phyloP scores from a whole-genome alignment of 2,329 filamentous ascomycete genomes.

The Colletotrichum sp. region DNA sequence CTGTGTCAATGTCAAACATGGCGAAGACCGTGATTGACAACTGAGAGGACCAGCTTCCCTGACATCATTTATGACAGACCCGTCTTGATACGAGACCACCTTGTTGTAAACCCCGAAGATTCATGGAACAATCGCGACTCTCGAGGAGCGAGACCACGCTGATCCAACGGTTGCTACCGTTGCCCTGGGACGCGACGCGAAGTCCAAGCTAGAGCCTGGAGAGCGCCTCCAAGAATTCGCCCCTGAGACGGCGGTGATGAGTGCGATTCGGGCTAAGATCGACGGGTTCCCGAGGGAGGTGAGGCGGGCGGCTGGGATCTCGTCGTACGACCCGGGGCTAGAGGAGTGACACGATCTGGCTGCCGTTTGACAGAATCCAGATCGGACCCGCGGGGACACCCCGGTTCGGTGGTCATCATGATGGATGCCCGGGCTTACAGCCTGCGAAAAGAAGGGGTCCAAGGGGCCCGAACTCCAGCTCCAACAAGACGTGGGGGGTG shows the following conservation, averaged over 20 bases:
- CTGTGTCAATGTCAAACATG: neutral
- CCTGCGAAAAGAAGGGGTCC: neutral
- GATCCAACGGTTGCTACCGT: neutral
- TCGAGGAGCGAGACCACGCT: neutral
- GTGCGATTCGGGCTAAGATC: neutral
- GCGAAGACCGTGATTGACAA: neutral
- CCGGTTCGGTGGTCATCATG: neutral
- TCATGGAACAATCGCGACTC: neutral
- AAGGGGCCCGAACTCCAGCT: neutral
- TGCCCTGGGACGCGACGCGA: neutral
- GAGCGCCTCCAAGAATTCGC: neutral
- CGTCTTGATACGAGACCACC: neutral
- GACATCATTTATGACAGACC: neutral
- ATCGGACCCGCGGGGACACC: conserved; percentile 1
- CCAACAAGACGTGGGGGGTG: neutral
- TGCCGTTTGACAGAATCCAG: conserved; percentile 9
- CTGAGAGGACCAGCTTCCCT: neutral
- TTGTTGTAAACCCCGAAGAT: neutral
- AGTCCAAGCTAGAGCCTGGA: neutral
- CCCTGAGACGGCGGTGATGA: neutral
- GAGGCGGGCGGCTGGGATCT: conserved; percentile 5
- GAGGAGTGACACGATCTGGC: conserved; percentile 10
- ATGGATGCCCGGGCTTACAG: neutral
- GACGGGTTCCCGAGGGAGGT: neutral
- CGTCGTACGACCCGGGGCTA: neutral